Evolutionary conservation across 2,329 filamentous ascomycete species (phyloP).

Genomic region (Sphaerulina musiva): DNA sequence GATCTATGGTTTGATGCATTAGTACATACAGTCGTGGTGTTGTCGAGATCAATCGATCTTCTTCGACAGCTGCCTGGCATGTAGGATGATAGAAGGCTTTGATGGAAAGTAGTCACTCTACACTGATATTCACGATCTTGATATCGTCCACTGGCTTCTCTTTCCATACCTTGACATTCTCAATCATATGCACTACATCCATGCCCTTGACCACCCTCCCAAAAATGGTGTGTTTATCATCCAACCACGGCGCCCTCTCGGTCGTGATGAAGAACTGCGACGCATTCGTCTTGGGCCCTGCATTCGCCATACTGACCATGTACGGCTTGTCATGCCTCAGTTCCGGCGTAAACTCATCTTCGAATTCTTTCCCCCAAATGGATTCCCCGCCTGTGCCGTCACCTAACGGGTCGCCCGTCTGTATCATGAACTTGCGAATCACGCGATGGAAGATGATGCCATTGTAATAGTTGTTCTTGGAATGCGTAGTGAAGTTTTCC

Average conservation of each 20-base stretch:
- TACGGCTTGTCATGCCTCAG: slow-evolving; percentile 94
- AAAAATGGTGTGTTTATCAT: slow-evolving; percentile 94
- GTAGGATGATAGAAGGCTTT: too few species aligned
- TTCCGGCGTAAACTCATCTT: slow-evolving; percentile 78
- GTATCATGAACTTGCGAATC: slow-evolving; percentile 98
- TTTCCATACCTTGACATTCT: slow-evolving; percentile 77
- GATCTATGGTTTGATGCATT: too few species aligned
- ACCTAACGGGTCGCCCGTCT: slow-evolving; percentile 75
- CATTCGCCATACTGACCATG: slow-evolving; percentile 96
- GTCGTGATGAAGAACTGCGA: slow-evolving; percentile 99
- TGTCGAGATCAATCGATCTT: neutral
- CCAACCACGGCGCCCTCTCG: slow-evolving; percentile 93
- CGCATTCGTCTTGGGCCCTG: slow-evolving; percentile 88
- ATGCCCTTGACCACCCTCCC: slow-evolving; percentile 82
- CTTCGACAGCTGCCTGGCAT: neutral
- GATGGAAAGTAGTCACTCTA: neutral
- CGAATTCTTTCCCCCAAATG: slow-evolving; percentile 88
- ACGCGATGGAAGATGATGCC: slow-evolving; percentile 95
- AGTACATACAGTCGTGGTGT: too few species aligned
- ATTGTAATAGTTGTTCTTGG: slow-evolving; percentile 90
- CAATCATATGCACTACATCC: slow-evolving; percentile 93
- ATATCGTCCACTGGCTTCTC: slow-evolving; percentile 97
- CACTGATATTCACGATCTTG: slow-evolving; percentile 80
- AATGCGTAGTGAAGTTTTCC: slow-evolving; percentile 94
- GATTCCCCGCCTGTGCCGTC: slow-evolving; percentile 86